Conservation (phyloP, 2,329 filamentous ascomycete species). For the Microdochium nivale region DNA sequence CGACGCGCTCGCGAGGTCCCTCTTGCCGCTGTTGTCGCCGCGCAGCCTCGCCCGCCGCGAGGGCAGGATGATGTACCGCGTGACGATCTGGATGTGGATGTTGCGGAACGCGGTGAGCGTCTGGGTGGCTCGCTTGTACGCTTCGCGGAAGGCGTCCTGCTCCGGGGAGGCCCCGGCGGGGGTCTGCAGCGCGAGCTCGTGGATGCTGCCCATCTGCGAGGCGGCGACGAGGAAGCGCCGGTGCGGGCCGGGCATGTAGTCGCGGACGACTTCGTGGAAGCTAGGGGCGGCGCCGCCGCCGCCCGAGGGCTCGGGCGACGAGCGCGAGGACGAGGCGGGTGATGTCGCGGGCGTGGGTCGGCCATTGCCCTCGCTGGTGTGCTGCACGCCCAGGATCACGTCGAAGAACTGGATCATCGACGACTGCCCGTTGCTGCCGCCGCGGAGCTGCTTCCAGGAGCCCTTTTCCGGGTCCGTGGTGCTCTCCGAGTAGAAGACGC, state of each 20-base stretch:
- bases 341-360: slow-evolving; percentile 10
- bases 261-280: slow-evolving; percentile 62
- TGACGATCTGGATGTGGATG: slow-evolving; percentile 84
- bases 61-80: slow-evolving; percentile 81
- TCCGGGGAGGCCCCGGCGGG: slow-evolving; percentile 40
- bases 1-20: slow-evolving; percentile 38
- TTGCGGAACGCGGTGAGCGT: slow-evolving; percentile 71
- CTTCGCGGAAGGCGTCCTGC: slow-evolving; percentile 31
- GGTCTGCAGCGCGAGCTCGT: slow-evolving; percentile 48
- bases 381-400: slow-evolving; percentile 74
- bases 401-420: slow-evolving; percentile 93
- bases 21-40: slow-evolving; percentile 14
- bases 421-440: slow-evolving; percentile 89
- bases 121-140: slow-evolving; percentile 65
- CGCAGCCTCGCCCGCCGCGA: slow-evolving; percentile 38
- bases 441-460: slow-evolving; percentile 69
- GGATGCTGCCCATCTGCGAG: slow-evolving; percentile 63
- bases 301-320: slow-evolving; percentile 4
- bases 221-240: slow-evolving; percentile 69
- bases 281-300: slow-evolving; percentile 9
- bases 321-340: not conserved
- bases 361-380: slow-evolving; percentile 37
- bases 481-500: slow-evolving; percentile 76
- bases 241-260: slow-evolving; percentile 86
- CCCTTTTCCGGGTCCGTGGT: slow-evolving; percentile 39